Conservation (phyloP, 2,329 filamentous ascomycete species). For the Aureobasidium melanogenum region DNA sequence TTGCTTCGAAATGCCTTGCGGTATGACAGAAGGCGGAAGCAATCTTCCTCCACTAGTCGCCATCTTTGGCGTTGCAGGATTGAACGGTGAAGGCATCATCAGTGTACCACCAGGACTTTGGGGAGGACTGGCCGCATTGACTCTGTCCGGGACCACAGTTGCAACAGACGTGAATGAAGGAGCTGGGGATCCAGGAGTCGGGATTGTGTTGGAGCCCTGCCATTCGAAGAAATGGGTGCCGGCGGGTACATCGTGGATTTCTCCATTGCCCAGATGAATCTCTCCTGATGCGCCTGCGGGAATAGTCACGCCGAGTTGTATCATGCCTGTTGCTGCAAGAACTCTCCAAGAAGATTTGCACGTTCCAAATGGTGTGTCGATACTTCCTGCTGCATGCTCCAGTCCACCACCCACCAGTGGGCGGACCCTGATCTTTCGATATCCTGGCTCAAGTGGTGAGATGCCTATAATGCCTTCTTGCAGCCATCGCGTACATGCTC, state of each 20-base stretch:
- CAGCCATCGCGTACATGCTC: conserved; percentile 2
- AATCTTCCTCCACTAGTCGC: background rate
- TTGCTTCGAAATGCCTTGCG: background rate
- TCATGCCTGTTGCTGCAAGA: background rate
- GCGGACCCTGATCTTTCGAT: conserved; percentile 1
- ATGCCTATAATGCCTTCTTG: conserved; percentile 6
- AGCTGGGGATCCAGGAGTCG: background rate
- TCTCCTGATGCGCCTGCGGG: background rate
- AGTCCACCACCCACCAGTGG: background rate
- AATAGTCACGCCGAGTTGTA: background rate
- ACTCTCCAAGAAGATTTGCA: conserved; percentile 1
- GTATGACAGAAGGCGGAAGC: background rate
- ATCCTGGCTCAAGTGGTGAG: background rate
- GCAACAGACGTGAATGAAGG: background rate
- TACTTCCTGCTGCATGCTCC: background rate
- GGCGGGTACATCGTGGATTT: background rate
- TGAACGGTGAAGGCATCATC: background rate
- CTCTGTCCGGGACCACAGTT: background rate
- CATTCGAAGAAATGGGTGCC: conserved; percentile 7
- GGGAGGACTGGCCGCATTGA: background rate
- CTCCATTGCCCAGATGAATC: background rate
- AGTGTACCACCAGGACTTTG: background rate
- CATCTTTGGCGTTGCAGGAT: background rate
- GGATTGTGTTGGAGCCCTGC: background rate
- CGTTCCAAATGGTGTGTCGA: background rate